phyloP scores from a whole-genome alignment of 2,329 filamentous ascomycete species.

The Penicillium italicum region DNA sequence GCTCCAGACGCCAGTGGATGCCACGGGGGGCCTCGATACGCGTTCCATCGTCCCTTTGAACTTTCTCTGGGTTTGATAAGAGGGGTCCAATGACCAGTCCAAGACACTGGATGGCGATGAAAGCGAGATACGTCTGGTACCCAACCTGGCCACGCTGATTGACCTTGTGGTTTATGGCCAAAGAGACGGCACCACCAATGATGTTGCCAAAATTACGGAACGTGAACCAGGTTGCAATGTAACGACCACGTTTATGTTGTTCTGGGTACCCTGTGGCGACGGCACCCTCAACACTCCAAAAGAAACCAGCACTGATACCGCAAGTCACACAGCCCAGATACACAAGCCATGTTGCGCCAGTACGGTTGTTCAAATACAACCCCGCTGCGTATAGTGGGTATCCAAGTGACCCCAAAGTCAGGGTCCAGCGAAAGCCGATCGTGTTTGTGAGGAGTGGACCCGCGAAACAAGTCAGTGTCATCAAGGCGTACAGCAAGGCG shows the following conservation, averaged over 20 bases:
- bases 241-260: slow-evolving; percentile 20
- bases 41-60: slow-evolving; percentile 45
- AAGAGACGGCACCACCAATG: slow-evolving; percentile 50
- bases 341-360: slow-evolving; percentile 41
- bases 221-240: slow-evolving; percentile 40
- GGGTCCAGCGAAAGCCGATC: slow-evolving; percentile 32
- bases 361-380: slow-evolving; percentile 40
- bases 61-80: slow-evolving; percentile 46
- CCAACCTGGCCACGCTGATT: slow-evolving; percentile 28
- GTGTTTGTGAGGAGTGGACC: slow-evolving; percentile 29
- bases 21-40: slow-evolving; percentile 26
- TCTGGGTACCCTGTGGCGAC: slow-evolving; percentile 42
- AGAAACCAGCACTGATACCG: slow-evolving; percentile 42
- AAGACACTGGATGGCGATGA: slow-evolving; percentile 49
- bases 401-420: slow-evolving; percentile 44
- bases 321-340: slow-evolving; percentile 39
- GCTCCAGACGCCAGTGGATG: slow-evolving; percentile 30
- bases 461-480: slow-evolving; percentile 45
- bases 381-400: slow-evolving; percentile 43
- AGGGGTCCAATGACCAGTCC: slow-evolving; percentile 44
- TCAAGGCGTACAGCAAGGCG: slow-evolving; percentile 46
- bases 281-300: slow-evolving; percentile 44
- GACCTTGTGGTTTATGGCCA: slow-evolving; percentile 46
- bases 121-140: slow-evolving; percentile 43
- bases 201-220: slow-evolving; percentile 45